Evolutionary conservation across 2,329 filamentous ascomycete species (phyloP), one percentile per base, ranked within the genome.

Genomic region (Talaromyces funiculosus): DNA sequence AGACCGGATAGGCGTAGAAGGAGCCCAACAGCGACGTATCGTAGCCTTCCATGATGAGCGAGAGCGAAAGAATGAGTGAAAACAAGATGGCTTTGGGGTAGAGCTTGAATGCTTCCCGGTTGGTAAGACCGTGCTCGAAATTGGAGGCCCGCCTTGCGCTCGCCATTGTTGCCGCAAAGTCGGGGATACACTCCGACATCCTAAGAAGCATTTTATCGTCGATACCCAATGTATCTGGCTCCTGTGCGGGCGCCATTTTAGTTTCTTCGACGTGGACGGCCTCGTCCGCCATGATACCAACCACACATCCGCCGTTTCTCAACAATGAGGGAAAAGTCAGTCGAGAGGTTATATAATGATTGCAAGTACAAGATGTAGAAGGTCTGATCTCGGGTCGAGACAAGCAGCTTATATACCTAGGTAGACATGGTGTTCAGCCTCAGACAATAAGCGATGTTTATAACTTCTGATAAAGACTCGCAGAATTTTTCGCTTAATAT

Each of bases 1-100:
- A 45, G 66, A 64, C 0, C 69, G 75, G 24, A 53, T 78, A 81
- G 5, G 77, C 80, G 64, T 81, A 83, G 40, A 84, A 72, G 47
- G 78, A 81, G 1, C 77, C 73, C 3, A 84, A 69, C 0, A 84
- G 68, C 0, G 80, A 80, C 7, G 82, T 74, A 64, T 84, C 81
- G 66, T 83, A 82, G 2, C 80, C 80, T 62, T 81, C 80, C 80
- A 82, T 82, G 62, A 82, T 73, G 57, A 82, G 75, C 3, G 77
- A 75, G n/a, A 74, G 74, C 12, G 77, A 80, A 58, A 80, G 75
- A 31, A 75, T 43, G 20, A 77, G 62, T 4, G 73, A 74, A 68
- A 72, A 78, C 3, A 64, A 61, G 6, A 73, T 66, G 14, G 69
- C 71, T 43, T 65, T 67, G 8, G 64, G 65, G 35, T 69, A 69